phyloP scores from a whole-genome alignment of 2,329 filamentous ascomycete species.

The Colletotrichum navitas region DNA sequence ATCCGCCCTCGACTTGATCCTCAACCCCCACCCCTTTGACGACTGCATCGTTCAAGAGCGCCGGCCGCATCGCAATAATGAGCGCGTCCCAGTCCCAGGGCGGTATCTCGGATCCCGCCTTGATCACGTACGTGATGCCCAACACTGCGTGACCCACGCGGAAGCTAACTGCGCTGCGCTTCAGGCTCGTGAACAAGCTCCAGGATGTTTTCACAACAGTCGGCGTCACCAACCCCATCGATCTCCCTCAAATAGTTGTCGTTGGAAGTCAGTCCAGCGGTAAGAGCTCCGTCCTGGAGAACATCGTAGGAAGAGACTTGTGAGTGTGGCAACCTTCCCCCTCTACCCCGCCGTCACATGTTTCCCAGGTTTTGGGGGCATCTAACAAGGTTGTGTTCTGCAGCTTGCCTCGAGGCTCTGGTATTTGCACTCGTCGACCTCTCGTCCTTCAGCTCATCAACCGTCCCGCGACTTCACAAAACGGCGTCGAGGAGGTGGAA shows the following conservation, averaged over 20 bases:
- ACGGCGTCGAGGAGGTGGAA: conserved; percentile 78
- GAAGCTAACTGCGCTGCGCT: conserved; percentile 33
- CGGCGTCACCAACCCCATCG: conserved; percentile 98
- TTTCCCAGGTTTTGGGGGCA: conserved; percentile 9
- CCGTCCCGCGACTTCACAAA: conserved; percentile 75
- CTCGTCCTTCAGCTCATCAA: conserved; percentile 99
- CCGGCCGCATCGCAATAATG: conserved; percentile 36
- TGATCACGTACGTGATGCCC: conserved; percentile 68
- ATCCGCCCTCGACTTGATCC: conserved; percentile 18
- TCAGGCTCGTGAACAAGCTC: conserved; percentile 93
- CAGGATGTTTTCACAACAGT: conserved; percentile 99
- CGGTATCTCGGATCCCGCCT: conserved; percentile 75
- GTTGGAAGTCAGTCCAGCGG: conserved; percentile 99
- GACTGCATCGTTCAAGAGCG: conserved; percentile 16
- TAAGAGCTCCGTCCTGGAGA: conserved; percentile 99
- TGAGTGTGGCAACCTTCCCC: conserved; percentile 63
- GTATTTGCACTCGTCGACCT: conserved; percentile 95
- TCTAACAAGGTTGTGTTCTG: conserved; percentile 47
- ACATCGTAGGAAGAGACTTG: conserved; percentile 99
- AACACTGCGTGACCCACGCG: conserved; percentile 36
- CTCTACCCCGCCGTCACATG: conserved; percentile 41
- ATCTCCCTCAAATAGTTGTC: conserved; percentile 97
- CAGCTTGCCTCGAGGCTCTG: conserved; percentile 95
- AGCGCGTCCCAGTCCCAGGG: conserved; percentile 50
- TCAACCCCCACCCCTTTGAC: conserved; percentile 2